Conservation (phyloP, 225 moss, liverwort and hornwort genomes). For the Pseudisothecium myosuroides region DNA sequence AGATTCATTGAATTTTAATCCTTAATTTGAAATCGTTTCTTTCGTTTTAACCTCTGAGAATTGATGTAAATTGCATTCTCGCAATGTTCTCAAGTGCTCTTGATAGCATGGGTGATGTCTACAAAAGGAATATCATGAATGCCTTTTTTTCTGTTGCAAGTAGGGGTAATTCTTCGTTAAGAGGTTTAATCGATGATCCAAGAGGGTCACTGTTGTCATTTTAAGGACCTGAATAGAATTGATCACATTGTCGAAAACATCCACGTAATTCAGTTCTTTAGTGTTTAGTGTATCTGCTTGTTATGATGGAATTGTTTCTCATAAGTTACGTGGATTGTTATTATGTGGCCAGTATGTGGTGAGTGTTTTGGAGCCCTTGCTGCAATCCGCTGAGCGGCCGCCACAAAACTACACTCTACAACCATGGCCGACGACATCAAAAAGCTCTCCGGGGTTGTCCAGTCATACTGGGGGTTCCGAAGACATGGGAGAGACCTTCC, state of each 20-base stretch:
- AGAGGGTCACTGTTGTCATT: neutral
- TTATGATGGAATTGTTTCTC: neutral
- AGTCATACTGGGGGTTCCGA: neutral
- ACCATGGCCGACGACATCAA: neutral
- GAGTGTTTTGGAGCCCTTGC: slow-evolving; percentile 29
- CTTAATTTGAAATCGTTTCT: neutral
- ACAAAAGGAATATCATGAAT: neutral
- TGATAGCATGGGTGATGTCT: neutral
- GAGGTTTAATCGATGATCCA: neutral
- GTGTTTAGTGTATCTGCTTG: neutral
- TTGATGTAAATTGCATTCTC: neutral
- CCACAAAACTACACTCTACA: slow-evolving; percentile 15
- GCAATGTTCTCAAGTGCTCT: neutral
- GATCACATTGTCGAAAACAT: neutral
- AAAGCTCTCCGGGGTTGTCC: neutral
- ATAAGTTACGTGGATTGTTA: neutral
- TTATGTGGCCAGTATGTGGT: slow-evolving; percentile 7
- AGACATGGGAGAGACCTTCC: neutral
- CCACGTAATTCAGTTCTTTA: neutral
- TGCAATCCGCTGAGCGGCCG: slow-evolving; percentile 18
- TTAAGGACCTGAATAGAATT: neutral
- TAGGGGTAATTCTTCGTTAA: neutral
- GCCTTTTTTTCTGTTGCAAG: neutral
- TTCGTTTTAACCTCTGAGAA: neutral
- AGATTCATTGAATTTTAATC: neutral